Percentiles rank a stretch among this genome's conserved stretches.
phyloP scores from a whole-genome alignment of 1,284 basidiomycete species.

The Tetrapyrgos nigripes region DNA sequence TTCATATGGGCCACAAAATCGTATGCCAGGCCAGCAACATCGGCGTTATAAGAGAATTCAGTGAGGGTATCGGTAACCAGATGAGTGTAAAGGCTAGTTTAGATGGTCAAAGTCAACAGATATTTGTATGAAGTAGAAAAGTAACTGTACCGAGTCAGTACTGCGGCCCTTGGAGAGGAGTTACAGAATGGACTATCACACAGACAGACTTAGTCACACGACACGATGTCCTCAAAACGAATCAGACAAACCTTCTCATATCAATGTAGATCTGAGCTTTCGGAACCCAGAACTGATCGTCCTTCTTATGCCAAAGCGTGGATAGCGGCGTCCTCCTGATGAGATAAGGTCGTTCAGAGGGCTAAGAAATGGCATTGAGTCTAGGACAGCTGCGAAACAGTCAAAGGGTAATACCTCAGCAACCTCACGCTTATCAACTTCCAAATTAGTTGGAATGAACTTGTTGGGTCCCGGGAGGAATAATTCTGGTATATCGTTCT shows the following conservation, averaged over 20 bases:
- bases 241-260: constrained; percentile 63
- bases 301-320: constrained; percentile 94
- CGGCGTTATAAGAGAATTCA: constrained; percentile 94
- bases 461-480: constrained; percentile 87
- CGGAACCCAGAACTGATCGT: constrained; percentile 95
- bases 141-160: constrained; percentile 62
- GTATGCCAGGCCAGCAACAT: constrained; percentile 90
- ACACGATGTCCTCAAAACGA: constrained; percentile 7
- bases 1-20: constrained; percentile 71
- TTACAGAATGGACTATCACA: constrained; percentile 56
- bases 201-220: constrained; percentile 7
- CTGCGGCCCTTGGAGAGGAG: constrained; percentile 59
- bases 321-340: constrained; percentile 76
- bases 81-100: constrained; percentile 80
- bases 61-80: constrained; percentile 89
- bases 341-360: constrained; percentile 76
- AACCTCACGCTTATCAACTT: constrained; percentile 78
- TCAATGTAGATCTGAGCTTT: constrained; percentile 81
- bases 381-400: not conserved
- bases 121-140: not conserved
- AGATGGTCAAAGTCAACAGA: not conserved
- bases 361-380: constrained; percentile 47
- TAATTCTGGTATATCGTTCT: constrained; percentile 73
- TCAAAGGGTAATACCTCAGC: constrained; percentile 52
- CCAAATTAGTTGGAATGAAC: constrained; percentile 89